Conservation (phyloP, 306 rosid genomes). For the Rubus parviflorus region DNA sequence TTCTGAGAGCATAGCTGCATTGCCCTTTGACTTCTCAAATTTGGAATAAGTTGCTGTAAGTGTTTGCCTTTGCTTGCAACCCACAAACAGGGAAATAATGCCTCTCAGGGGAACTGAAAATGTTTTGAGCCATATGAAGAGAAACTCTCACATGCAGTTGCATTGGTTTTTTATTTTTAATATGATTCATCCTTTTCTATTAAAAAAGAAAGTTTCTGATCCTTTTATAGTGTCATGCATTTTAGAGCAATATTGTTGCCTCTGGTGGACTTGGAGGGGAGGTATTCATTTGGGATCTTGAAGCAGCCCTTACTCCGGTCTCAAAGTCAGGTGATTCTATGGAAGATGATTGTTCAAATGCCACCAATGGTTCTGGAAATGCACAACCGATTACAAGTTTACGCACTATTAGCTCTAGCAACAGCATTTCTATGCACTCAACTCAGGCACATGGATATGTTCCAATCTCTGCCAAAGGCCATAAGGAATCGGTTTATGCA, state of each 20-base stretch:
- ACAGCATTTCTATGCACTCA: slow-evolving; percentile 58
- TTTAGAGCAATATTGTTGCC: slow-evolving; percentile 99
- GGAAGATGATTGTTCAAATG: slow-evolving; percentile 78
- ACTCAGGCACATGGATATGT: slow-evolving; percentile 81
- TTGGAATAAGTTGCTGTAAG: background rate
- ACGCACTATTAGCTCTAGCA: slow-evolving; percentile 84
- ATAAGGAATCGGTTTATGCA: slow-evolving; percentile 99
- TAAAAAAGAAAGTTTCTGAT: slow-evolving; percentile 59
- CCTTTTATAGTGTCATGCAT: slow-evolving; percentile 88
- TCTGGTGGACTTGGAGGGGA: slow-evolving; percentile 99
- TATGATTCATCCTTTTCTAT: background rate
- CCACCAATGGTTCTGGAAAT: slow-evolving; percentile 71
- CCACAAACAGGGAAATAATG: no score
- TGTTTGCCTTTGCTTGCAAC: background rate
- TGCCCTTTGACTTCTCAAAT: background rate
- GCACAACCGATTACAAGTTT: slow-evolving; percentile 66
- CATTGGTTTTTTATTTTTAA: background rate
- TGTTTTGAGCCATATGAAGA: background rate
- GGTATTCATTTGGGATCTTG: slow-evolving; percentile 98
- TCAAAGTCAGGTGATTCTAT: slow-evolving; percentile 66
- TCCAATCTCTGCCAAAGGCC: slow-evolving; percentile 94
- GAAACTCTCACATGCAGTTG: background rate
- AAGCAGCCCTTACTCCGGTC: slow-evolving; percentile 72
- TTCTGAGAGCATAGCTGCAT: background rate
- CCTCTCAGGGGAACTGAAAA: background rate